Conservation (phyloP, 768 basidiomycete genomes). For the Leccinum ochraceum region DNA sequence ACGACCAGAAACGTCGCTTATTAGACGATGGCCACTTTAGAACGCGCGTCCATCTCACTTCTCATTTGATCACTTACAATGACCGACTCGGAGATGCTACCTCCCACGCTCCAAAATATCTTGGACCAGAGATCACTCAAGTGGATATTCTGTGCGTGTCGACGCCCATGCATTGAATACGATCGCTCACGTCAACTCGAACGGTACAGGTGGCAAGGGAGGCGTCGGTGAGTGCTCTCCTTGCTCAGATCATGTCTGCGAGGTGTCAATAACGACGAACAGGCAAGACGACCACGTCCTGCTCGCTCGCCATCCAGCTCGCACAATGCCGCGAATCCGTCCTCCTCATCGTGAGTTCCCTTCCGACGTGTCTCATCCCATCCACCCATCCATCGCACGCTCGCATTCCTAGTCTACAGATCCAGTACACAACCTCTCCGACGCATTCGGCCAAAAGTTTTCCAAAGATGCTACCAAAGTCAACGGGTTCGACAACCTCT, state of each 20-base stretch:
- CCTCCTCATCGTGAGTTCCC: slow-evolving; percentile 79
- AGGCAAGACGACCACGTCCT: slow-evolving; percentile 99
- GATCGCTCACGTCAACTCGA: slow-evolving; percentile 15
- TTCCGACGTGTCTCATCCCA: neutral
- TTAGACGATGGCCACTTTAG: slow-evolving; percentile 10
- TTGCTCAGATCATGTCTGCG: neutral
- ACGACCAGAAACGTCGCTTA: slow-evolving; percentile 11
- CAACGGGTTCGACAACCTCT: slow-evolving; percentile 95
- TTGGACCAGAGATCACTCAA: slow-evolving; percentile 91
- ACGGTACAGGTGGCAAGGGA: slow-evolving; percentile 87
- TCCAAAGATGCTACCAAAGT: slow-evolving; percentile 98
- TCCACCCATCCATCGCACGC: neutral
- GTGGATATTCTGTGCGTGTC: slow-evolving; percentile 96
- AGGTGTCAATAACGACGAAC: slow-evolving; percentile 3
- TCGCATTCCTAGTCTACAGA: slow-evolving; percentile 77
- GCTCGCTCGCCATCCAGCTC: slow-evolving; percentile 95
- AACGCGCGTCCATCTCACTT: slow-evolving; percentile 23
- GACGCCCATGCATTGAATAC: slow-evolving; percentile 10
- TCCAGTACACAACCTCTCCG: slow-evolving; percentile 98
- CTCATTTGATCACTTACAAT: slow-evolving; percentile 33
- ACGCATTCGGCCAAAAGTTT: slow-evolving; percentile 99
- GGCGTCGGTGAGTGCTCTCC: slow-evolving; percentile 77
- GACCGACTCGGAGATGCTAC: slow-evolving; percentile 55
- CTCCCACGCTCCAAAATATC: slow-evolving; percentile 90
- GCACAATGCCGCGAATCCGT: slow-evolving; percentile 90